Percentiles rank a stretch among this genome's conserved stretches.
Conservation (phyloP, 306 rosid genomes). For the Coriaria nepalensis region DNA sequence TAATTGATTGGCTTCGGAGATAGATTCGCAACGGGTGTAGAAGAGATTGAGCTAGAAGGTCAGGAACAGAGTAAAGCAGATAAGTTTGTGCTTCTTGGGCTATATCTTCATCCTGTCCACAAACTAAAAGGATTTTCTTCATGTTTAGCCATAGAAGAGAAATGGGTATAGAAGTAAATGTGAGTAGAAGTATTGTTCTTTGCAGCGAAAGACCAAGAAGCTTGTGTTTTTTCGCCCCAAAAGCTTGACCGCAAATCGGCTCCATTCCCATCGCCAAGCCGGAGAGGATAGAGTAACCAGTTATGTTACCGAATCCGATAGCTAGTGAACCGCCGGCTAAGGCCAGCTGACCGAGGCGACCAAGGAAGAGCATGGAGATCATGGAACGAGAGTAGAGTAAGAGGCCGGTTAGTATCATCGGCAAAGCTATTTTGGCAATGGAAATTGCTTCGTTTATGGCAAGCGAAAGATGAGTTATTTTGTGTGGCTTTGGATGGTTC, state of each 20-base stretch:
- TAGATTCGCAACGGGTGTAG: conserved; percentile 79
- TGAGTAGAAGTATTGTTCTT: conserved; percentile 48
- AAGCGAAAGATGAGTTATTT: conserved; percentile 18
- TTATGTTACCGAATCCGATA: conserved; percentile 74
- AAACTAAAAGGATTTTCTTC: conserved; percentile 45
- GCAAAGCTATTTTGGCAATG: conserved; percentile 47
- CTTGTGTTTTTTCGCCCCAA: conserved; percentile 50
- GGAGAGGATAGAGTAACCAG: conserved; percentile 81
- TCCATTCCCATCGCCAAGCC: conserved; percentile 95
- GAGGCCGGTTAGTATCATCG: conserved; percentile 74
- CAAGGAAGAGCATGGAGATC: conserved; percentile 87
- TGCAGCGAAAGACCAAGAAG: conserved; percentile 71
- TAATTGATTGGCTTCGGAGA: conserved; percentile 69
- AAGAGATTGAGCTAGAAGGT: conserved; percentile 70
- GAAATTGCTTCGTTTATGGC: conserved; percentile 30
- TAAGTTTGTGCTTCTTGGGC: conserved; percentile 59
- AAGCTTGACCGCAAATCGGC: conserved; percentile 83
- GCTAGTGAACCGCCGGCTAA: conserved; percentile 88
- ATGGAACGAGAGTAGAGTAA: conserved; percentile 68
- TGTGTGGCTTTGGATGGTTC: conserved; percentile 1
- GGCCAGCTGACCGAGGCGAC: conserved; percentile 62
- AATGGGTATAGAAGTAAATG: conserved; percentile 52
- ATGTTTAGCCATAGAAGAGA: conserved; percentile 66
- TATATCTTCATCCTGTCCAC: conserved; percentile 58
- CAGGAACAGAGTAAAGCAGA: conserved; percentile 75